A percentile compares a stretch with the other conserved stretches of the same genome.
Evolutionary conservation across 768 basidiomycete genomes (phyloP).

Genomic region (Pisolithus orientalis): DNA sequence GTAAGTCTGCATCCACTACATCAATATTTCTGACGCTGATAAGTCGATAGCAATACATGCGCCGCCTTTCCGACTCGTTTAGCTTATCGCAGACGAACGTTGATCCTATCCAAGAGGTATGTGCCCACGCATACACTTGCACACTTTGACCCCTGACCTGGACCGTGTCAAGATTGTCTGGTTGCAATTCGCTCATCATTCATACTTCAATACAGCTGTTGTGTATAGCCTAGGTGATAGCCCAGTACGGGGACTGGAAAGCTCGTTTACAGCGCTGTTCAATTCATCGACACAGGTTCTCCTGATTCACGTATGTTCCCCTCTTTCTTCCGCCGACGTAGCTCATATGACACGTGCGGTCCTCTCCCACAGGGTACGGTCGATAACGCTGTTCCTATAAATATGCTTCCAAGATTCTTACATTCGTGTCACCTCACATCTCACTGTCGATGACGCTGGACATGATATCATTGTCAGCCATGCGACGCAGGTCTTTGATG

Average conservation of each 20-base stretch:
- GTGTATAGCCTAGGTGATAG: constrained; percentile 71
- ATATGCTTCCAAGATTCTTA: constrained; percentile 25
- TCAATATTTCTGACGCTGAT: constrained; percentile 1
- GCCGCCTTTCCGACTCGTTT: constrained; percentile 38
- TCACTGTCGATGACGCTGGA: constrained; percentile 24
- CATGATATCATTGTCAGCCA: constrained; percentile 30
- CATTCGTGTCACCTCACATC: constrained; percentile 22
- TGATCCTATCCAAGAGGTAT: constrained; percentile 40
- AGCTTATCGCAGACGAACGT: constrained; percentile 9
- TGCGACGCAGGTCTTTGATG: constrained; percentile 4
- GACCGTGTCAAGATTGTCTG: constrained; percentile 50
- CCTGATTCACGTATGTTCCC: constrained; percentile 52
- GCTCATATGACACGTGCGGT: background rate
- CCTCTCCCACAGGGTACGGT: constrained; percentile 22
- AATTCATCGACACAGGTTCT: constrained; percentile 46
- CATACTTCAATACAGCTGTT: constrained; percentile 70
- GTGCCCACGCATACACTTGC: background rate
- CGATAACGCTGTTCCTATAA: constrained; percentile 28
- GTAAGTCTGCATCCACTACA: constrained; percentile 25
- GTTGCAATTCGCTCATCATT: constrained; percentile 71
- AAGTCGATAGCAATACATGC: constrained; percentile 42
- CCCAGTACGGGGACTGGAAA: constrained; percentile 56
- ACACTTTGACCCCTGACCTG: too few relatives aligned
- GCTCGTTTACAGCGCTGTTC: constrained; percentile 46
- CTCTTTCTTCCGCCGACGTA: background rate